phyloP scores from a whole-genome alignment of 768 basidiomycete species.

The Gymnopilus junonius region DNA sequence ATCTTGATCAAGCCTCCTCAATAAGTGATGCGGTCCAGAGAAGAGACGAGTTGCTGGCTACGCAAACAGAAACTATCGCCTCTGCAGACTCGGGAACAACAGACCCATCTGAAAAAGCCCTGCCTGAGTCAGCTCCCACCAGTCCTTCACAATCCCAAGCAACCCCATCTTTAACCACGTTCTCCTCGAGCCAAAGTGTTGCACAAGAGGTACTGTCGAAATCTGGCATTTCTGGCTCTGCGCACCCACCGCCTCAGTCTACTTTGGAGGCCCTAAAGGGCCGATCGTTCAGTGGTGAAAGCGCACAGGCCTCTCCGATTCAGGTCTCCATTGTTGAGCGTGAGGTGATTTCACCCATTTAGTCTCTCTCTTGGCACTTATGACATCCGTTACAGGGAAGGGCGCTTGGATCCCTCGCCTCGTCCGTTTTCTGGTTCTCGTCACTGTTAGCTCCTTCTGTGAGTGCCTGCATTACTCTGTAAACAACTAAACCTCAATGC shows the following conservation, averaged over 20 bases:
- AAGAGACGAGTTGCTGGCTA: slow-evolving; percentile 64
- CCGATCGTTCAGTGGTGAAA: slow-evolving; percentile 41
- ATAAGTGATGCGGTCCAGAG: slow-evolving; percentile 69
- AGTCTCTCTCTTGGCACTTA: background rate
- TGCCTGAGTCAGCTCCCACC: background rate
- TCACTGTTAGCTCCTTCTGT: slow-evolving; percentile 69
- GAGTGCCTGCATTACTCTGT: slow-evolving; percentile 31
- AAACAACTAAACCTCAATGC: too few species aligned
- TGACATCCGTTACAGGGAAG: slow-evolving; percentile 51
- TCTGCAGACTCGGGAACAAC: slow-evolving; percentile 5
- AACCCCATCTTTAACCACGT: slow-evolving; percentile 7
- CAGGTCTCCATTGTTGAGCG: slow-evolving; percentile 85
- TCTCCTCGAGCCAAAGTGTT: slow-evolving; percentile 42
- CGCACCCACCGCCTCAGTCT: slow-evolving; percentile 26
- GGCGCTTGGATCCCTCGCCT: slow-evolving; percentile 68
- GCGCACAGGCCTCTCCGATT: slow-evolving; percentile 62
- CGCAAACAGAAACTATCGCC: slow-evolving; percentile 27
- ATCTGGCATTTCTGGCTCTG: slow-evolving; percentile 23
- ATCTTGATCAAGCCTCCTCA: slow-evolving; percentile 57
- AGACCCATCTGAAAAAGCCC: slow-evolving; percentile 19
- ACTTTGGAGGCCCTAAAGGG: slow-evolving; percentile 45
- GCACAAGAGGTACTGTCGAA: slow-evolving; percentile 53
- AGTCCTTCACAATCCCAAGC: background rate
- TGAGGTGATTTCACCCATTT: slow-evolving; percentile 39
- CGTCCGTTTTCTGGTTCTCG: slow-evolving; percentile 62